Evolutionary conservation across 2,329 filamentous ascomycete species (phyloP).

Genomic region (Fusarium veterinarium): DNA sequence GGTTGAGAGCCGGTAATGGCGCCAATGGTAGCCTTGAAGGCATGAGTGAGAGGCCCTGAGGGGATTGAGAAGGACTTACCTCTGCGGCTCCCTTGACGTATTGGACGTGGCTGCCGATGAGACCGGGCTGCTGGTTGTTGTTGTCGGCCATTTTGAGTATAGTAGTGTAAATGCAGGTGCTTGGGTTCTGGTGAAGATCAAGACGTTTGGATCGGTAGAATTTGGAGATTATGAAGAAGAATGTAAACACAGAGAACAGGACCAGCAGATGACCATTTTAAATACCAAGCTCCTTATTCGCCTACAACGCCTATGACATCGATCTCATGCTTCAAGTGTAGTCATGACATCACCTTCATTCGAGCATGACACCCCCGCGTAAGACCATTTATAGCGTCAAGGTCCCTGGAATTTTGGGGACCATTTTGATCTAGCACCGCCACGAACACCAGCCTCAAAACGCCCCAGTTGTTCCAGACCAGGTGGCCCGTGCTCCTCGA

Average conservation of each 20-base stretch:
- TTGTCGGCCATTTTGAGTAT: conserved; percentile 46
- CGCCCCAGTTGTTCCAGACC: conserved; percentile 20
- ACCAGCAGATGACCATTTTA: conserved; percentile 18
- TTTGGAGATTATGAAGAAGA: not conserved
- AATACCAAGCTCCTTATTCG: conserved; percentile 27
- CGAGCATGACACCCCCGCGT: conserved; percentile 19
- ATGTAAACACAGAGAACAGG: not conserved
- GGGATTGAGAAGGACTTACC: conserved; percentile 54
- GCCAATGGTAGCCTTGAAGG: conserved; percentile 66
- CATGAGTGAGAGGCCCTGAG: not conserved
- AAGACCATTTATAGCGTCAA: conserved; percentile 29
- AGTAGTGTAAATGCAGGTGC: not conserved
- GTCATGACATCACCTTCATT: conserved; percentile 46
- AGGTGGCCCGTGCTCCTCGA: conserved; percentile 27
- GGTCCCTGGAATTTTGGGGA: conserved; percentile 29
- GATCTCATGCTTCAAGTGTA: conserved; percentile 27
- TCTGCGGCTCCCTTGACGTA: conserved; percentile 77
- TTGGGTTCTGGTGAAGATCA: not conserved
- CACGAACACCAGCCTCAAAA: conserved; percentile 23
- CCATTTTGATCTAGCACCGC: conserved; percentile 3
- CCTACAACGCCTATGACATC: conserved; percentile 43
- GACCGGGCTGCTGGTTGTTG: conserved; percentile 58
- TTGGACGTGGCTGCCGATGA: conserved; percentile 72
- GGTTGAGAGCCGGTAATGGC: conserved; percentile 69
- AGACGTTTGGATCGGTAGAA: not conserved